Percentiles rank a stretch among this genome's conserved stretches.
Evolutionary conservation across 495 filamentous ascomycete genomes (phyloP).

Genomic region (Xylaria grammica): DNA sequence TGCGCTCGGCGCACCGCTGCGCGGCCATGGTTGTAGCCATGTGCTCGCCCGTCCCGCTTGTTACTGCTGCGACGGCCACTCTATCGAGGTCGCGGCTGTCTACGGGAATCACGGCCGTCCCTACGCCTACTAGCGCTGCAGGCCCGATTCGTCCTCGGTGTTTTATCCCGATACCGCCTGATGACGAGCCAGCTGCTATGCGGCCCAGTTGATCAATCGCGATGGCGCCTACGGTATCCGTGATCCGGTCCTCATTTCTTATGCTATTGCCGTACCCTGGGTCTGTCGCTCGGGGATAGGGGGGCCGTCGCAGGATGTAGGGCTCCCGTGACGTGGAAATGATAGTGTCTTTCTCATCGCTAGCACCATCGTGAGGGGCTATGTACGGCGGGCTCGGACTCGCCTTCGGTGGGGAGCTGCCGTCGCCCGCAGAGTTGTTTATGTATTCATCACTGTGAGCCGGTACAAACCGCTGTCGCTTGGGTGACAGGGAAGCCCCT

Average conservation of each 20-base stretch:
- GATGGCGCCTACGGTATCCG: conserved; percentile 94
- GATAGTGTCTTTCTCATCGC: conserved; percentile 4
- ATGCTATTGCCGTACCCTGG: not conserved
- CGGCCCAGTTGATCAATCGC: conserved; percentile 83
- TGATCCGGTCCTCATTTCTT: conserved; percentile 53
- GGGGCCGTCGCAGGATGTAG: not conserved
- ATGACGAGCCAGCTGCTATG: conserved; percentile 96
- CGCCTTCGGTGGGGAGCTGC: conserved; percentile 2
- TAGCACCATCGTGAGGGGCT: conserved; percentile 27
- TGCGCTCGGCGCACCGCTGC: conserved; percentile 72
- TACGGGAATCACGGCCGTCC: conserved; percentile 81
- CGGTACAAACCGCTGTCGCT: conserved; percentile 8
- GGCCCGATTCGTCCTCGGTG: conserved; percentile 88
- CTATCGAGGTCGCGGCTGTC: conserved; percentile 59
- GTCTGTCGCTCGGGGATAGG: not conserved
- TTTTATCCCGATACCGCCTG: conserved; percentile 99
- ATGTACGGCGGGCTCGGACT: not conserved
- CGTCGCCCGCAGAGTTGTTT: conserved; percentile 2
- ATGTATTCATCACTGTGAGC: conserved; percentile 14
- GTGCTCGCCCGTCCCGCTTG: conserved; percentile 94
- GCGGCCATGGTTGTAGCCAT: conserved; percentile 92
- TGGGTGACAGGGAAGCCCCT: conserved; percentile 18
- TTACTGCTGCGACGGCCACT: conserved; percentile 75
- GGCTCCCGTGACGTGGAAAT: not conserved
- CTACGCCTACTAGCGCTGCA: conserved; percentile 89